Base-by-base conservation (phyloP, 148 eudicot genomes). In the Fallopia convolvulus region DNA sequence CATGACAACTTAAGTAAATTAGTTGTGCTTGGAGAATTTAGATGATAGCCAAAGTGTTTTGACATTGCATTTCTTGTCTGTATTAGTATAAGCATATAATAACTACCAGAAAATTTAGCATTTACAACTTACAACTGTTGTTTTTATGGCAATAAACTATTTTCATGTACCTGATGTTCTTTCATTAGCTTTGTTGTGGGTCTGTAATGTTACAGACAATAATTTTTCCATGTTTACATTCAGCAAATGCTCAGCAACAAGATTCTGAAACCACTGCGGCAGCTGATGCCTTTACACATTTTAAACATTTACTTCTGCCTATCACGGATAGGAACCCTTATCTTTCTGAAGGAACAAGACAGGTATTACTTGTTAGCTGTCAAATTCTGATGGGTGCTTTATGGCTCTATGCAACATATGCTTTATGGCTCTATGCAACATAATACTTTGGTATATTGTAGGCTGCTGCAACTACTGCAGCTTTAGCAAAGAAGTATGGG, bases 301-400 rank as follows among this genome's bases (percentile, higher is more conserved):
- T 93, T 85, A 93, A 91, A 84, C 97, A 93, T 84, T 76, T 95
- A 83, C 98, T 93, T 83, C 93, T 95, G 46, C 99, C 99, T 61
- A 86, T 95, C 42, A 91, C 92, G 58, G 97, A 93, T 61, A 83
- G 90, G 42, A 93, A 95, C 76, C 99, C 99, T 66, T 93, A 88
- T 76, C 94, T 95, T 48, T 90, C 98, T 1, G 99, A 93, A 83
- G 99, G 99, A 74, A 89, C 98, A 58, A 88, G 93, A 90, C 97
- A 95, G 98, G 98, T 93, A 81, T 72, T 74, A 55, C 7, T 5
- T 73, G 30, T 21, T 73, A 73, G n/a, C 17, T 46, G 41, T 44
- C 33, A 71, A 39, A 23, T 61, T 26, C 70, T 10, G 39, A 30
- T 26, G 36, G 9, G 5, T 23, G 23, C 9, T 55, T 55, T 55